phyloP scores from a whole-genome alignment of 1,139 yeast genomes.

The Geotrichum histeridarum region DNA sequence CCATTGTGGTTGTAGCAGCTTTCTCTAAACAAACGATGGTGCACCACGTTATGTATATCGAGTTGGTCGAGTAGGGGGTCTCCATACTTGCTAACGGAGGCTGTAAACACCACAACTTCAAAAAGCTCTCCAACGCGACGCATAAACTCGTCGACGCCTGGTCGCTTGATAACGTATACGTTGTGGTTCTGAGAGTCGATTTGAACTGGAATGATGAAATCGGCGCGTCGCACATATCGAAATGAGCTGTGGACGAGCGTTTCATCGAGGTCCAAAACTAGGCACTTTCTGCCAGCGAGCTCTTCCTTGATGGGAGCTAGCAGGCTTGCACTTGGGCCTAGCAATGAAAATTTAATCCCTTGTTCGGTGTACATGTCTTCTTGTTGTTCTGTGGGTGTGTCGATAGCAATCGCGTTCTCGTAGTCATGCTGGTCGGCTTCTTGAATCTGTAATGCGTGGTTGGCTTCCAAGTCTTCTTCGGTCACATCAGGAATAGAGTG shows the following conservation, averaged over 20 bases:
- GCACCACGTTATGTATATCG: conserved; percentile 67
- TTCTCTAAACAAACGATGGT: conserved; percentile 90
- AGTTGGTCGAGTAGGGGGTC: conserved; percentile 88
- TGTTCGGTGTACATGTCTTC: conserved; percentile 12
- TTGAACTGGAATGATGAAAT: conserved; percentile 88
- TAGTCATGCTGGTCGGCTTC: conserved; percentile 14
- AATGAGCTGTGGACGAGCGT: conserved; percentile 94
- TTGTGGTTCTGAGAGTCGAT: conserved; percentile 88
- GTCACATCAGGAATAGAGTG: no score
- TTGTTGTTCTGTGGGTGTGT: background rate
- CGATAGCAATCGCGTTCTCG: conserved; percentile 6
- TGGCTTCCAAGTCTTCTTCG: background rate
- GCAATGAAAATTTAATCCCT: conserved; percentile 9
- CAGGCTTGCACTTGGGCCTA: conserved; percentile 40
- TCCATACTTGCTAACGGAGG: conserved; percentile 91
- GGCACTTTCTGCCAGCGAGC: conserved; percentile 64
- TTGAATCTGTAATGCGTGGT: background rate
- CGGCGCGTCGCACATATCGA: conserved; percentile 86
- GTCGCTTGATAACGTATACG: conserved; percentile 93
- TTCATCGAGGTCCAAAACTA: conserved; percentile 89
- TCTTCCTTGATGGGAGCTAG: conserved; percentile 50
- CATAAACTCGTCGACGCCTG: conserved; percentile 95
- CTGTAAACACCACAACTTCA: conserved; percentile 96
- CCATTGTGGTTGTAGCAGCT: conserved; percentile 79
- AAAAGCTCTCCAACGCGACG: conserved; percentile 74